A percentile compares a stretch with the other conserved stretches of the same genome.
phyloP scores from a whole-genome alignment of 169 alveolate genomes.

The Cryptosporidium tyzzeri region DNA sequence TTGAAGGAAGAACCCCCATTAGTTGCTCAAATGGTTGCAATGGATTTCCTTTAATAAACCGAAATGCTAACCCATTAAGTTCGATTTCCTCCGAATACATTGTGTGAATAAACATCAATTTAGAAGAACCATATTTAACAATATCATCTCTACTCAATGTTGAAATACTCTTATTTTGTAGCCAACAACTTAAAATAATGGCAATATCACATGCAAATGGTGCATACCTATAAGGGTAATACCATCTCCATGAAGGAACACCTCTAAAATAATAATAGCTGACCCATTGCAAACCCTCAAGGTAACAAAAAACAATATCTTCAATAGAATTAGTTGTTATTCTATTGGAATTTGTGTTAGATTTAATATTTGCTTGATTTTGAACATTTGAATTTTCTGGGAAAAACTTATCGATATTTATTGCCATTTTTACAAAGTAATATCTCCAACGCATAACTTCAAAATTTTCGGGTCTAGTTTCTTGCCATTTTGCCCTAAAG shows the following conservation, averaged over 20 bases:
- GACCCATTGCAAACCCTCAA: slow-evolving; percentile 97
- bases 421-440: slow-evolving; percentile 54
- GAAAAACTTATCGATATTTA: slow-evolving; percentile 9
- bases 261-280: slow-evolving; percentile 94
- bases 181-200: slow-evolving; percentile 77
- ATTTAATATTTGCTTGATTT: slow-evolving; percentile 21
- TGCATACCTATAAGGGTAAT: slow-evolving; percentile 93
- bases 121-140: neutral
- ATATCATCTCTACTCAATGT: slow-evolving; percentile 12
- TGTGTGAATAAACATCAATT: slow-evolving; percentile 14
- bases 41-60: slow-evolving; percentile 72
- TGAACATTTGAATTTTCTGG: neutral
- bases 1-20: slow-evolving; percentile 83
- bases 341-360: slow-evolving; percentile 27
- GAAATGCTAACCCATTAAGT: slow-evolving; percentile 14
- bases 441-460: slow-evolving; percentile 67
- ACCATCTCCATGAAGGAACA: slow-evolving; percentile 96
- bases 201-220: slow-evolving; percentile 91
- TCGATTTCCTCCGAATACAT: slow-evolving; percentile 31
- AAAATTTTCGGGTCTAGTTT: slow-evolving; percentile 30
- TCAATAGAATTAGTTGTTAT: slow-evolving; percentile 79
- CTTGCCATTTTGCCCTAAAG: slow-evolving; percentile 22
- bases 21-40: slow-evolving; percentile 82
- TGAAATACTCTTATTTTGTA: neutral
- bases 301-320: slow-evolving; percentile 88